Evolutionary conservation across 139 green algal species (phyloP), one percentile per base, ranked within the genome.

Genomic region (Coelastrella sp.): DNA sequence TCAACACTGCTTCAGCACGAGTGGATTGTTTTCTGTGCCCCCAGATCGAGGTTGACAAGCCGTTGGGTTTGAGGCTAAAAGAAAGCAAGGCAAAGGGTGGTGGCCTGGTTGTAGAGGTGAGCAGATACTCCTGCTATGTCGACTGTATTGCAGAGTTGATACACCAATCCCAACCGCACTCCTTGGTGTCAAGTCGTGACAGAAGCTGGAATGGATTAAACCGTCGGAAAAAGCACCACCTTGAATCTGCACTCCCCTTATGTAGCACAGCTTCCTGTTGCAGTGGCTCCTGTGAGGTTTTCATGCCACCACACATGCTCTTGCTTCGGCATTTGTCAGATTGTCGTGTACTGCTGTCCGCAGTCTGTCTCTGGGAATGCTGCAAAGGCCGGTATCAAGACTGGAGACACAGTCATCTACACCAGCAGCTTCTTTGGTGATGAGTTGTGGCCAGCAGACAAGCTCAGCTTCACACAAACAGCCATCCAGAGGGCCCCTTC

Each of bases 361-460:
- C 91, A 95, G 93, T 79, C 50, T 5, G 91, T 89, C 0, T 88
- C 73, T 34, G 95, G 97, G 66, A 99, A 99, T 84, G 97, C 94
- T 30, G 96, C 97, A 21, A 98, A 97, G 84, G 93, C 94, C 8
- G 96, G 96, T 59, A 93, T 98, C 57, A 97, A 96, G 77, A 57
- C 76, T 21, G 94, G 92, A 3, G 93, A 96, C 89, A 96, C 94
- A 4, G 85, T 97, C 68, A 94, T 96, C 80, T 96, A 97, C 86
- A 93, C 94, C 30, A 95, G 89, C 37, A 96, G 90, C 37, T 99
- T 98, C 90, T 99, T 99, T 81, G 97, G 97, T 4, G 96, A 99
- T 77, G 97, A 99, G 92, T 91, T 99, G 43, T 99, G 97, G 97
- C 97, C 97, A 0, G 88, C 94, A 32, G 95, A 98, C 87, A 96